Evolutionary conservation across 352 stramenopile species (phyloP), one percentile per base, ranked within the genome.

Genomic region (Globisporangium canariense): DNA sequence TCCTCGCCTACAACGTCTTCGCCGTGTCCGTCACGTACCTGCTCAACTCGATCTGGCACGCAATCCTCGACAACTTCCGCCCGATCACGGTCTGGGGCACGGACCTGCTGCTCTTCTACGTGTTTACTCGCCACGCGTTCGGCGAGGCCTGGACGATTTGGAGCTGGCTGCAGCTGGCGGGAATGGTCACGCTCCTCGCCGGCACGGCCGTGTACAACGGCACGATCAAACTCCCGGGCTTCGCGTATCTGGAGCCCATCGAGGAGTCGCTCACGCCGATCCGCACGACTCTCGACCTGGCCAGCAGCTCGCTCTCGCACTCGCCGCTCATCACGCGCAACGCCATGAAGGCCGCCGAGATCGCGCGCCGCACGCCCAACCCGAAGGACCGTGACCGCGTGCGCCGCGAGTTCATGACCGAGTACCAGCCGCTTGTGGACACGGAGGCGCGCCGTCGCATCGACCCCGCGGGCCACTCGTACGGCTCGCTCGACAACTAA

Each of bases 151-250:
- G 96, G 96, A 98, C 93, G 2, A 74, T 89, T 41, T 98, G 86
- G 79, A 97, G 84, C 69, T 99, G 88, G 80, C 65, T 99, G 46
- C 96, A 99, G 70, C 77, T 99, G 36, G 75, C 60, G 2, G 97
- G 95, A 34, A 98, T 99, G 93, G 40, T 89, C 51, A 89, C 97
- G 8, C 70, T 99, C 34, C 79, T 98, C 13, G 75, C 93, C n/a
- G 95, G 96, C 58, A 99, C 97, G 10, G 96, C 95, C 3, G 89
- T 99, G 32, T 99, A 99, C 84, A 99, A 99, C 76, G 96, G 84
- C 41, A 93, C 85, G 22, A 66, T 93, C 55, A 83, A 86, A 68
- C 58, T 95, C 18, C 87, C 84, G 0, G 83, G 85, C 18, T 91
- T 93, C 54, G 79, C 79, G 41, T 95, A 95, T 68, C 58, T 92